Conservation (phyloP, 129 eudicot species). For the Flaveria trinervia region DNA sequence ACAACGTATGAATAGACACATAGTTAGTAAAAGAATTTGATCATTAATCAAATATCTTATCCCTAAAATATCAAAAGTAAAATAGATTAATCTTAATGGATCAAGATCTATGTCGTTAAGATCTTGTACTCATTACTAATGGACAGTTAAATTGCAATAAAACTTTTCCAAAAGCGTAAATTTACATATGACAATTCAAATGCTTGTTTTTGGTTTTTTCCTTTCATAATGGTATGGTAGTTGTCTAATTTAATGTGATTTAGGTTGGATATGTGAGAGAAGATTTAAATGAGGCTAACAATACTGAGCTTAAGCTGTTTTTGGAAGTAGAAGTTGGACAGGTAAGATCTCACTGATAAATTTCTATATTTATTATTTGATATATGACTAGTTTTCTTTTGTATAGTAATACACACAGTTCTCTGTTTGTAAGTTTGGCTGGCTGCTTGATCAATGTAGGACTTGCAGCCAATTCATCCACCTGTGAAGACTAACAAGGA, state of each 20-base stretch:
- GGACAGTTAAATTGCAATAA: not conserved
- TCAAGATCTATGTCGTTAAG: not conserved
- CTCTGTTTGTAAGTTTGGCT: not conserved
- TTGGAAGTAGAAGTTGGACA: slow-evolving; percentile 62
- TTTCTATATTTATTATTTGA: not conserved
- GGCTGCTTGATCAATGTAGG: slow-evolving; percentile 42
- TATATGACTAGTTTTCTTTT: not conserved
- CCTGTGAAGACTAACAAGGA: slow-evolving; percentile 76
- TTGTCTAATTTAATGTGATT: slow-evolving; percentile 13
- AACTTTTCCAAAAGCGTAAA: not conserved
- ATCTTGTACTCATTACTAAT: not conserved
- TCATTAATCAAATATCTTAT: too few species aligned
- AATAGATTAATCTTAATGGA: not conserved
- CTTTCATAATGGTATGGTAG: not conserved
- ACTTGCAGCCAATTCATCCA: slow-evolving; percentile 58
- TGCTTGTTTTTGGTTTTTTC: not conserved
- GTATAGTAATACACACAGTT: not conserved
- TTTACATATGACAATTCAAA: slow-evolving; percentile 3
- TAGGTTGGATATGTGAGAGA: slow-evolving; percentile 82
- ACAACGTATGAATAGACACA: too few species aligned
- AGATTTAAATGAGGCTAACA: slow-evolving; percentile 52
- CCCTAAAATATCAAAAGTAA: too few species aligned
- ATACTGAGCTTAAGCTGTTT: slow-evolving; percentile 74
- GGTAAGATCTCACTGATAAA: slow-evolving; percentile 35
- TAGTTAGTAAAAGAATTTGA: too few species aligned